Base-by-base conservation (phyloP, 2,329 filamentous ascomycete genomes). In the Scedosporium minutisporum region DNA sequence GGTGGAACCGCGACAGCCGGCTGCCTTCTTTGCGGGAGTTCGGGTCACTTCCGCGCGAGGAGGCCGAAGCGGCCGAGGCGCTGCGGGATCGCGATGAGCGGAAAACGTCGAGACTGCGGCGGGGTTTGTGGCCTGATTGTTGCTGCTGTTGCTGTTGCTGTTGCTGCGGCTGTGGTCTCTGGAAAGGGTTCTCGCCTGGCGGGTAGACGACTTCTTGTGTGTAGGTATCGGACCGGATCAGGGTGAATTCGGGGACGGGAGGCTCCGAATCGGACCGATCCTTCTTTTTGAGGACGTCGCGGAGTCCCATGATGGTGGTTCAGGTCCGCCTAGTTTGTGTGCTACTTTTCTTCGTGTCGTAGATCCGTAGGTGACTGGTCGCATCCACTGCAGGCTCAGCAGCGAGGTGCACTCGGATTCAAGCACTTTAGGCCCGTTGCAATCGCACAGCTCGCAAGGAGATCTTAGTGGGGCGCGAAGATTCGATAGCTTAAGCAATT, bases 191-290 rank as follows among this genome's bases (percentile, higher is more conserved):
- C 68, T 27, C 51, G n/a, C 66, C 72, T 6, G 91, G 89, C 10
- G 90, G 89, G 63, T 85, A 80, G 72, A 96, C 90, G 67, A 88
- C 78, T 73, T 97, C 91, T 71, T 92, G 84, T 1, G 87, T 86
- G 66, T 86, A 77, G 1, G 93, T 96, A 71, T 96, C 93, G 66
- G 90, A 88, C 65, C 92, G 88, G 70, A 95, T 82, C 76, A 97
- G 91, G 66, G 82, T 91, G 77, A 97, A 91, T 68, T 90, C 86
- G 63, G 88, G 87, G 1, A 79, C 72, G 63, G 88, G 87, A 63
- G 65, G 71, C 65, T 74, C 68, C 65, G 76, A 72, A 64, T 71
- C 68, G n/a, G 71, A 64, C 42, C 72, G 68, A 64, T 82, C 77
- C 72, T 82, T 83, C 71, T 82, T 84, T 72, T 76, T 80, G 60